Conservation (phyloP, 768 basidiomycete species). For the Russula vinacea region DNA sequence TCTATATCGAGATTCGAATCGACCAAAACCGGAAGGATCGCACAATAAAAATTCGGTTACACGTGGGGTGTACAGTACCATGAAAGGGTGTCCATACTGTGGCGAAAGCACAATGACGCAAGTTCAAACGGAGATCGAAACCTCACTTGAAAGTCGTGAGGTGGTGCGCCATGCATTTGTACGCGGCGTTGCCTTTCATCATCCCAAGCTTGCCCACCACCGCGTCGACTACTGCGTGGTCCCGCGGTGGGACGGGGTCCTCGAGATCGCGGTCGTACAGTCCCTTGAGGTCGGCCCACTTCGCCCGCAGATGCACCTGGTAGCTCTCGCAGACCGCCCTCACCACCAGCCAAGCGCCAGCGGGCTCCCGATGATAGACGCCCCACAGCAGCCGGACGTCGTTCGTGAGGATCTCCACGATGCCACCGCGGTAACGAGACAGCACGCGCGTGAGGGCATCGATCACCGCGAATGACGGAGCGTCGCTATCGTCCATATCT, state of each 20-base stretch:
- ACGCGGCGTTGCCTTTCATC: too few species aligned
- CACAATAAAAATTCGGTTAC: too few species aligned
- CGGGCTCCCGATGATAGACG: not conserved
- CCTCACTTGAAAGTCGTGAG: not conserved
- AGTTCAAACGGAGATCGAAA: not conserved
- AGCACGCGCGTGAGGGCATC: conserved; percentile 14
- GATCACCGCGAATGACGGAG: conserved; percentile 3
- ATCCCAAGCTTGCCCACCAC: not conserved
- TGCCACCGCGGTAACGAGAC: not conserved
- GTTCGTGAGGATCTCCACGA: not conserved
- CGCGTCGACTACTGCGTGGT: not conserved
- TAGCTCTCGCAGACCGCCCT: not conserved
- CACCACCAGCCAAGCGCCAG: not conserved
- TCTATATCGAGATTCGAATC: too few species aligned
- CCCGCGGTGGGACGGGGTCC: not conserved
- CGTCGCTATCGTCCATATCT: not conserved
- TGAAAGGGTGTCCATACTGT: too few species aligned
- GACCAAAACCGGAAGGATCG: not conserved
- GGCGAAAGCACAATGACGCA: not conserved
- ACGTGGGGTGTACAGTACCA: too few species aligned
- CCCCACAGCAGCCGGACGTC: conserved; percentile 15
- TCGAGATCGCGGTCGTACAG: too few species aligned
- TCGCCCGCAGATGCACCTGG: not conserved
- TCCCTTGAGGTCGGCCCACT: not conserved
- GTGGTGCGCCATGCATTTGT: not conserved